These are phyloP conservation scores for Cystobasidiaceae sp. DNA, from an alignment of 1,284 basidiomycete species.

Conservation along the genomic window DNA sequence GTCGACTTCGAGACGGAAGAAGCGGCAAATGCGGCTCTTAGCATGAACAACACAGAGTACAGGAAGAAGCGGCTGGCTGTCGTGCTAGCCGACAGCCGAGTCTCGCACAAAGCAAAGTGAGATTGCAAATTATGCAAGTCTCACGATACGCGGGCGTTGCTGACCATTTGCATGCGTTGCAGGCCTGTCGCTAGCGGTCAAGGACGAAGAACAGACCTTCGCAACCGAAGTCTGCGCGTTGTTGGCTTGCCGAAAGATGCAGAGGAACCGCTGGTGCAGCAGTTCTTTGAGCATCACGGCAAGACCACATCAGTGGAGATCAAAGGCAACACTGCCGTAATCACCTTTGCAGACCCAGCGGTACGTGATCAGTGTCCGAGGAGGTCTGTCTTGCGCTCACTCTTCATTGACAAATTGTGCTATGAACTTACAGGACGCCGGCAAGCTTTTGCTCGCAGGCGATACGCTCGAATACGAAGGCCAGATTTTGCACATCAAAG, in stretches of 20 bases:
- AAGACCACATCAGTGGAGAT: slow-evolving; percentile 60
- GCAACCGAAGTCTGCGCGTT: slow-evolving; percentile 60
- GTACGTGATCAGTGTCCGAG: slow-evolving; percentile 52
- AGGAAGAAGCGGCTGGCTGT: slow-evolving; percentile 79
- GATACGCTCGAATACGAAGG: slow-evolving; percentile 3
- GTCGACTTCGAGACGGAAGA: slow-evolving; percentile 81
- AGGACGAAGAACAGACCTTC: slow-evolving; percentile 52
- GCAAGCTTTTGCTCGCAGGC: not conserved
- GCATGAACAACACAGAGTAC: slow-evolving; percentile 75
- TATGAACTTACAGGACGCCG: slow-evolving; percentile 26
- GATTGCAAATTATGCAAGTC: not conserved
- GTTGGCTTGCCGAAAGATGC: slow-evolving; percentile 64
- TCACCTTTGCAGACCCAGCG: slow-evolving; percentile 66
- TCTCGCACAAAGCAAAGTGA: slow-evolving; percentile 54
- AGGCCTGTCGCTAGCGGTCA: slow-evolving; percentile 25
- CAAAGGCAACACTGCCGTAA: slow-evolving; percentile 53
- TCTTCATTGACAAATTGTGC: too few relatives aligned
- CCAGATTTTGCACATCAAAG: not conserved
- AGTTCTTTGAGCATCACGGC: slow-evolving; percentile 71
- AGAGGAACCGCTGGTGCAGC: slow-evolving; percentile 84
- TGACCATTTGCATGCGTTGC: not conserved
- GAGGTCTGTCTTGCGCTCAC: not conserved
- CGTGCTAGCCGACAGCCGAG: slow-evolving; percentile 70
- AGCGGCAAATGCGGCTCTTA: slow-evolving; percentile 64
- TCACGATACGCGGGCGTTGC: not conserved